Evolutionary conservation across 1,284 basidiomycete species (phyloP), one percentile per base, ranked within the genome.

Genomic region (Tremellales sp.): DNA sequence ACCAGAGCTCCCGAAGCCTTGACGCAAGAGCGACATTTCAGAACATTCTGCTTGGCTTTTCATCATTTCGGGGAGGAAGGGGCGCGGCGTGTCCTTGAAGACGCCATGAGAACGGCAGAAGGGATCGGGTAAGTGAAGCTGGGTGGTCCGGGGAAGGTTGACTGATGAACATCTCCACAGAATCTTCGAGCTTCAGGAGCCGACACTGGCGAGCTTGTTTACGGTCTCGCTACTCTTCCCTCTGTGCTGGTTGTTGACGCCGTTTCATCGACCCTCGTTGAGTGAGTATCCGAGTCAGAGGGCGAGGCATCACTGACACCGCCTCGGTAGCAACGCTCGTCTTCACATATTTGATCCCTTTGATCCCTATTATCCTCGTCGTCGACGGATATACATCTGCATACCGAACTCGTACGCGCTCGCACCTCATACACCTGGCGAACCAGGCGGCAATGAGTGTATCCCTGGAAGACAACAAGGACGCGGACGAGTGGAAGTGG

Each of bases 31-130:
- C 35, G 50, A 35, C 55, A 65, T 55, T 39, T 70, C 18, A 47
- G 67, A 26, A 70, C 67, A 10, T 70, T 70, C 39, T 65, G 61
- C 40, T 43, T 68, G 14, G 60, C 61, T 29, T 70, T 68, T 45
- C 67, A 70, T 51, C 67, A 70, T 52, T 68, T 70, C 47, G 54
- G 56, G 26, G 62, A 68, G 35, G 54, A 62, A 4, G 44, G 46
- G 1, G 67, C 65, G 2, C 56, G 56, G 43, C 38, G 47, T 26
- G 59, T 66, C 2, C 34, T 70, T 25, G 54, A 53, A 33, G 67
- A 68, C 57, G 63, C 65, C 5, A 68, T 70, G 64, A 29, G 51
- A 19, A 51, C 49, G 26, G 48, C 60, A 2, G 67, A 70, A 40
- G 67, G 54, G 1, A 53, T 70, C 22, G 60, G 60, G 67, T 70